phyloP scores from a whole-genome alignment of 148 eudicot species.

The Fagopyrum homotropicum region DNA sequence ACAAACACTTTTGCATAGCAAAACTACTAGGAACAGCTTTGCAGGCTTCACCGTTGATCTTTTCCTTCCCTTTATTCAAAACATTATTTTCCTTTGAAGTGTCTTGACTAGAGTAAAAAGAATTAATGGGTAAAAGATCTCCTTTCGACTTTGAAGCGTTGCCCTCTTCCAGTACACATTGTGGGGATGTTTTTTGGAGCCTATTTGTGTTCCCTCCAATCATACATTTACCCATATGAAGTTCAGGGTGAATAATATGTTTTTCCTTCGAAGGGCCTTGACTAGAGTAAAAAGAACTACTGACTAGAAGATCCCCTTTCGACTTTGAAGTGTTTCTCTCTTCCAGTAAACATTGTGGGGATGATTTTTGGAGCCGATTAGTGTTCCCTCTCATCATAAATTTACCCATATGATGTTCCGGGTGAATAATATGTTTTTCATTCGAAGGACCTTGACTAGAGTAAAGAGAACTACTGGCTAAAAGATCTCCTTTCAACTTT shows the following conservation, averaged over 20 bases:
- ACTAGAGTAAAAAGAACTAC: slow-evolving; percentile 16
- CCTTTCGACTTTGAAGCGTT: slow-evolving; percentile 19
- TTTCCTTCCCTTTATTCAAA: slow-evolving; percentile 36
- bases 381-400: slow-evolving; percentile 6
- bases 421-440: not conserved
- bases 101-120: slow-evolving; percentile 15
- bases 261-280: slow-evolving; percentile 14
- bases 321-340: slow-evolving; percentile 20
- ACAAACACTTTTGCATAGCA: slow-evolving; percentile 20
- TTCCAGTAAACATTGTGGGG: slow-evolving; percentile 12
- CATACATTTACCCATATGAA: slow-evolving; percentile 3
- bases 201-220: slow-evolving; percentile 10
- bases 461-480: slow-evolving; percentile 18
- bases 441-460: slow-evolving; percentile 16
- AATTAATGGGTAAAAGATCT: slow-evolving; percentile 17
- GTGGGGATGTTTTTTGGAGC: slow-evolving; percentile 18
- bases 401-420: slow-evolving; percentile 13
- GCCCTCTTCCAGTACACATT: slow-evolving; percentile 13
- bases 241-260: slow-evolving; percentile 4
- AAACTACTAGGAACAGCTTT: slow-evolving; percentile 23
- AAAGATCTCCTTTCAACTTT: slow-evolving; percentile 18
- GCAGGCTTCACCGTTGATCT: slow-evolving; percentile 21
- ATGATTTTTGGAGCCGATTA: slow-evolving; percentile 17
- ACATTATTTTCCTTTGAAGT: slow-evolving; percentile 15
- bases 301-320: slow-evolving; percentile 16